phyloP scores from a whole-genome alignment of 257 asterid genomes.

The Parsonsia alboflavescens region DNA sequence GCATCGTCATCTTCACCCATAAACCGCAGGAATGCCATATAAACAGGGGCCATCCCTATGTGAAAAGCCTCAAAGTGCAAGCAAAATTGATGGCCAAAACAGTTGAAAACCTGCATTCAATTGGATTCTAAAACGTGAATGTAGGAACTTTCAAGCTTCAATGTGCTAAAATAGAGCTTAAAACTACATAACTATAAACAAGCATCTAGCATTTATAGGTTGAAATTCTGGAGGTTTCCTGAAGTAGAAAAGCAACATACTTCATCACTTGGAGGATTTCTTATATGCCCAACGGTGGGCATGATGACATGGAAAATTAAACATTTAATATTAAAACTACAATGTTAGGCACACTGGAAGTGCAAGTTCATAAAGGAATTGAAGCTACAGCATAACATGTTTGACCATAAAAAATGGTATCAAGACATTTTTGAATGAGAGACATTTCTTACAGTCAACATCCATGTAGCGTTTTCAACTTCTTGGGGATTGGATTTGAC shows the following conservation, averaged over 20 bases:
- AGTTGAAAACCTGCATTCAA: conserved; percentile 31
- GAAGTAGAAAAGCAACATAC: background rate
- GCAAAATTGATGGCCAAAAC: conserved; percentile 37
- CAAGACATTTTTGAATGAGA: background rate
- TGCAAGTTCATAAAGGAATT: background rate
- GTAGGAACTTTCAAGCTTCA: background rate
- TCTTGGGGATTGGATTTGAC: conserved; percentile 40
- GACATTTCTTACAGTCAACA: conserved; percentile 32
- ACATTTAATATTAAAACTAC: background rate
- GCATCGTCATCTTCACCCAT: conserved; percentile 41
- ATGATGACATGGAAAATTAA: background rate
- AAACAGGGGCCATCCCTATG: conserved; percentile 33
- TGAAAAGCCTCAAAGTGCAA: conserved; percentile 38
- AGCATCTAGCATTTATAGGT: background rate
- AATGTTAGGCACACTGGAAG: background rate
- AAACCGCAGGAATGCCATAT: conserved; percentile 36
- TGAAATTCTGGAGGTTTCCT: background rate
- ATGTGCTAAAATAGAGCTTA: background rate
- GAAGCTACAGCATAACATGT: background rate
- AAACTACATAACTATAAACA: background rate
- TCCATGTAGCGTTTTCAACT: conserved; percentile 41
- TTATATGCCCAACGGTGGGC: background rate
- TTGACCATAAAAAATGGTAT: background rate
- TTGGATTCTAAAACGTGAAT: background rate
- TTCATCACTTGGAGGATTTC: background rate